phyloP scores from a whole-genome alignment of 2,329 filamentous ascomycete species.

The Saccharata proteae region DNA sequence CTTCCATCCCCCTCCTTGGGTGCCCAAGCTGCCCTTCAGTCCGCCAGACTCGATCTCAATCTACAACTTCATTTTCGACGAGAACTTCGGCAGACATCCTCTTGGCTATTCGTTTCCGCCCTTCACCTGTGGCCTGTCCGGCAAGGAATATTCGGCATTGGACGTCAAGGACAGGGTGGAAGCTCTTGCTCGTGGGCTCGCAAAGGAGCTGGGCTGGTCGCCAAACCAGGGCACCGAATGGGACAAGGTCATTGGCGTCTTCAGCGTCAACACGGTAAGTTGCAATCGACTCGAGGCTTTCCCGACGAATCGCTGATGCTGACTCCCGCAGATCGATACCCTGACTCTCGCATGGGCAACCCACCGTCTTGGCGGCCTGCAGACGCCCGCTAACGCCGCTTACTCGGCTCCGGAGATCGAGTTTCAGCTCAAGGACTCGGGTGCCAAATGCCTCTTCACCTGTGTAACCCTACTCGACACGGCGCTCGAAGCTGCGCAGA shows the following conservation, averaged over 20 bases:
- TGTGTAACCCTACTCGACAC: constrained; percentile 53
- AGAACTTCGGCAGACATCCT: constrained; percentile 55
- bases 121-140: constrained; percentile 66
- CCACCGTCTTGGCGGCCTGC: constrained; percentile 62
- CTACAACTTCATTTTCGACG: constrained; percentile 64
- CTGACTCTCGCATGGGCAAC: constrained; percentile 61
- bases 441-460: constrained; percentile 60
- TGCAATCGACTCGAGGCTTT: not conserved
- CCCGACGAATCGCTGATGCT: no score
- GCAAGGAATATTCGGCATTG: constrained; percentile 50
- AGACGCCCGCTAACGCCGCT: constrained; percentile 62
- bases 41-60: constrained; percentile 65
- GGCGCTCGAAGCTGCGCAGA: constrained; percentile 52
- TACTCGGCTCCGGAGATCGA: constrained; percentile 59
- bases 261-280: constrained; percentile 66
- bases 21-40: constrained; percentile 48
- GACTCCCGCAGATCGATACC: constrained; percentile 52
- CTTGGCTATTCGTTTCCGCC: constrained; percentile 53
- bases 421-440: constrained; percentile 58
- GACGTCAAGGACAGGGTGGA: constrained; percentile 57
- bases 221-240: constrained; percentile 62
- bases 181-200: constrained; percentile 53
- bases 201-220: constrained; percentile 58
- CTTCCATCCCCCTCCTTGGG: constrained; percentile 51
- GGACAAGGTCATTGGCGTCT: constrained; percentile 69